These are phyloP conservation scores for Emmonsiellopsis sp. DNA, from an alignment of 2,329 filamentous ascomycete species.

Conservation along the genomic window DNA sequence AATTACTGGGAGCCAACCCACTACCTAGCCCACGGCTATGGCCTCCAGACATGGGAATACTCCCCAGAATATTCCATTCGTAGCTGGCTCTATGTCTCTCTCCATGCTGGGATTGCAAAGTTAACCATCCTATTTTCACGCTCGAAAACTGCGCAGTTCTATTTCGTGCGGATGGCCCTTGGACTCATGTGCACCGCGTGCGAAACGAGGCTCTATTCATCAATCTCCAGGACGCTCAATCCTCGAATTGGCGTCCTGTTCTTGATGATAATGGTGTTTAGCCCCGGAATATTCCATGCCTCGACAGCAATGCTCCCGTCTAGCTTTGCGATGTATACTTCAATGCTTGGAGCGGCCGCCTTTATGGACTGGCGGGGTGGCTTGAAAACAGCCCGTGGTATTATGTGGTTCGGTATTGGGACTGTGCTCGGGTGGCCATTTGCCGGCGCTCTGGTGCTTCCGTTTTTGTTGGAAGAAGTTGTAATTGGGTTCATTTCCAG, in stretches of 20 bases:
- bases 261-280: conserved; percentile 64
- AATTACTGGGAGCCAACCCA: conserved; percentile 99
- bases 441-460: conserved; percentile 68
- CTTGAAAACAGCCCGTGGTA: conserved; percentile 68
- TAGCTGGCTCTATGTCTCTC: conserved; percentile 80
- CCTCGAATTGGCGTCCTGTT: conserved; percentile 79
- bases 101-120: conserved; percentile 68
- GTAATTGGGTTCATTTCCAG: conserved; percentile 46
- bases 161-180: conserved; percentile 68
- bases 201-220: conserved; percentile 72
- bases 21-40: conserved; percentile 86
- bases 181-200: conserved; percentile 70
- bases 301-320: conserved; percentile 81
- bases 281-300: conserved; percentile 89
- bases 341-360: conserved; percentile 73
- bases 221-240: conserved; percentile 67
- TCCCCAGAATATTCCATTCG: conserved; percentile 90
- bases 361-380: conserved; percentile 87
- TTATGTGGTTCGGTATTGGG: conserved; percentile 84
- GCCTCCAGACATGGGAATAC: conserved; percentile 97
- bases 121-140: conserved; percentile 48
- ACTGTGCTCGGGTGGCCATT: conserved; percentile 92
- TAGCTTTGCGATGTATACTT: conserved; percentile 93
- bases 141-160: conserved; percentile 62
- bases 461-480: conserved; percentile 72